Percentiles rank a stretch among this genome's conserved stretches.
Evolutionary conservation across 768 basidiomycete genomes (phyloP).

Genomic region (Pleurotus cornucopiae): DNA sequence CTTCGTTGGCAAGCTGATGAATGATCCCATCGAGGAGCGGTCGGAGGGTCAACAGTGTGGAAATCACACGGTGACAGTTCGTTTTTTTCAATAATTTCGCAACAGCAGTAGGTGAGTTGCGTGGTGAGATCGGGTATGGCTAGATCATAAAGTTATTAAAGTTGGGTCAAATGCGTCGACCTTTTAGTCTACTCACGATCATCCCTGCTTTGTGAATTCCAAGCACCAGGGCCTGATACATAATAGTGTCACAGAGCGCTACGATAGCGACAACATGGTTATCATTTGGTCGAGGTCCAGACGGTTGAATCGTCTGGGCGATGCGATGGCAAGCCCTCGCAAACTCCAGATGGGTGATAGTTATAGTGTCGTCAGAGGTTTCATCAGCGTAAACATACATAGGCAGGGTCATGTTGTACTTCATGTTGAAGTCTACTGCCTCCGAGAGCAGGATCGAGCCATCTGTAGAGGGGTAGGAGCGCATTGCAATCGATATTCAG

Average conservation of each 20-base stretch:
- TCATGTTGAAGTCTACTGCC: conserved; percentile 27
- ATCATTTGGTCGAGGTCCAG: conserved; percentile 19
- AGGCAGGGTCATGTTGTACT: conserved; percentile 25
- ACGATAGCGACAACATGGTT: conserved; percentile 30
- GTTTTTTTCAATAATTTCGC: conserved; percentile 32
- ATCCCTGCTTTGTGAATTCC: conserved; percentile 34
- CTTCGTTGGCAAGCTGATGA: conserved; percentile 11
- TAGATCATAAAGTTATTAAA: conserved; percentile 10
- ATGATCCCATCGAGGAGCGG: conserved; percentile 17
- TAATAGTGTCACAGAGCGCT: conserved; percentile 26
- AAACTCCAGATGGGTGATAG: conserved; percentile 39
- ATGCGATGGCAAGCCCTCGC: conserved; percentile 38
- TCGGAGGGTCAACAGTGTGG: conserved; percentile 20
- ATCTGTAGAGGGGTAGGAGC: conserved; percentile 22
- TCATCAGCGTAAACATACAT: conserved; percentile 26
- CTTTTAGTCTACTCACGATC: conserved; percentile 19
- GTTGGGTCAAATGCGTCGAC: too few species aligned
- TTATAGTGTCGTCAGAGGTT: conserved; percentile 13
- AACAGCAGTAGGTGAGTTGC: conserved; percentile 31
- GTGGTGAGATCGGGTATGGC: conserved; percentile 38
- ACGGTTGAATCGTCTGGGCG: conserved; percentile 33
- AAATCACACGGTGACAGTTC: conserved; percentile 31
- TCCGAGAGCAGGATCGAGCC: conserved; percentile 28
- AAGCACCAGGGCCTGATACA: conserved; percentile 36
- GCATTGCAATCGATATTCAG: not conserved